Base-by-base conservation (phyloP, 2,329 filamentous ascomycete genomes). In the Diaporthe batatas region DNA sequence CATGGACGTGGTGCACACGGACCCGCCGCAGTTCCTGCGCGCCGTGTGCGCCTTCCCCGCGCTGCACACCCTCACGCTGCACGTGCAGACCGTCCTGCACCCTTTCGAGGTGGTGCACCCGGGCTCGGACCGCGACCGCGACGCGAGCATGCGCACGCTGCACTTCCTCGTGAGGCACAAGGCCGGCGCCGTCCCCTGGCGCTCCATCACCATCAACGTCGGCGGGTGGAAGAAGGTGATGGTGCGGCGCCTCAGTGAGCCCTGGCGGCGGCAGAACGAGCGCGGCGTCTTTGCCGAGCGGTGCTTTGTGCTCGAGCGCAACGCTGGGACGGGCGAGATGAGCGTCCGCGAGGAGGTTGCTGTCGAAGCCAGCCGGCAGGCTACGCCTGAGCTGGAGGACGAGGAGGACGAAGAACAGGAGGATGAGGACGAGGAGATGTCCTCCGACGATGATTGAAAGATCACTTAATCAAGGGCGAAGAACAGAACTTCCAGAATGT, bases 181-280 rank as follows among this genome's bases (percentile, higher is more conserved):
- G 74, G 75, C 39, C 11, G 64, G 25, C 3, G 36, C 36, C 3
- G 72, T 76, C 2, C 76, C 79, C 2, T 87, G 84, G 84, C 81
- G 78, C 64, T 77, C 77, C 39, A 81, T 87, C 68, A 83, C 81
- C n/a, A 79, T 87, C 72, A 87, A 86, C 42, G 82, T 87, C 1
- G 86, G 86, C 6, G 86, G 85, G 10, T 87, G 86, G 86, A 81
- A 81, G 57, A 82, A 80, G 14, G 79, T 83, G 54, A 84, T 86
- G 83, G 81, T 86, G 10, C 80, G 86, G 23, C 80, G 86, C 25
- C 76, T 85, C 57, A 79, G 83, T 64, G 78, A 79, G 54, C 78
- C 79, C 12, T 87, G 86, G 86, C 80, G 80, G 73, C 75, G 77
- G 55, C 79, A 79, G 54, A 85, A 87, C 51, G 77, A 79, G 54